phyloP scores from a whole-genome alignment of 148 eudicot species.

The Limonium bicolor region DNA sequence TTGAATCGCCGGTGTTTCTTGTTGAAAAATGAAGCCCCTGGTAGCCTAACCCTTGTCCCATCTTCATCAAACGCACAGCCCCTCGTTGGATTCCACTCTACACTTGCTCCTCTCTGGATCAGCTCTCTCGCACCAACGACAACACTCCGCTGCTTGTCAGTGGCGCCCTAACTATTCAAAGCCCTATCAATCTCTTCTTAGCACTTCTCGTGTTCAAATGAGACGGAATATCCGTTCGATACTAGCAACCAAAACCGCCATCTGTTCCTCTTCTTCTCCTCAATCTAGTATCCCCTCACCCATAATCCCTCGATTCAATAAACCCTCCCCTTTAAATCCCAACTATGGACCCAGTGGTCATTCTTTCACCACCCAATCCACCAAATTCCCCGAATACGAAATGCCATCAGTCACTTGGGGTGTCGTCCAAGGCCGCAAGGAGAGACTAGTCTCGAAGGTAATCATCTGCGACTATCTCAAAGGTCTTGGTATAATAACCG shows the following conservation, averaged over 20 bases:
- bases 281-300: neutral
- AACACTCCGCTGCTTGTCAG: no score
- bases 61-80: no score
- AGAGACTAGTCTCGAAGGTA: conserved; percentile 70
- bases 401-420: conserved; percentile 99
- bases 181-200: no score
- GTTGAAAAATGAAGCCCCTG: no score
- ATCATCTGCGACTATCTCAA: conserved; percentile 84
- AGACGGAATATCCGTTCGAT: no score
- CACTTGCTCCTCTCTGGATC: no score
- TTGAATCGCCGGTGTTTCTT: no score
- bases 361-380: conserved; percentile 40
- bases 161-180: no score
- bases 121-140: no score
- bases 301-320: conserved; percentile 17
- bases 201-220: no score
- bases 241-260: conserved; percentile 1
- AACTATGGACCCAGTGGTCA: conserved; percentile 16
- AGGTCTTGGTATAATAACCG: conserved; percentile 63
- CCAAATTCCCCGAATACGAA: conserved; percentile 69
- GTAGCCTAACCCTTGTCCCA: no score
- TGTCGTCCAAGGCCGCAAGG: conserved; percentile 84
- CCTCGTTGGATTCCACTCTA: no score
- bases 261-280: conserved; percentile 1
- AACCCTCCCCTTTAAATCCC: conserved; percentile 14